Evolutionary conservation across 306 rosid species (phyloP), one percentile per base, ranked within the genome.

Genomic region (Crotalaria pallida): DNA sequence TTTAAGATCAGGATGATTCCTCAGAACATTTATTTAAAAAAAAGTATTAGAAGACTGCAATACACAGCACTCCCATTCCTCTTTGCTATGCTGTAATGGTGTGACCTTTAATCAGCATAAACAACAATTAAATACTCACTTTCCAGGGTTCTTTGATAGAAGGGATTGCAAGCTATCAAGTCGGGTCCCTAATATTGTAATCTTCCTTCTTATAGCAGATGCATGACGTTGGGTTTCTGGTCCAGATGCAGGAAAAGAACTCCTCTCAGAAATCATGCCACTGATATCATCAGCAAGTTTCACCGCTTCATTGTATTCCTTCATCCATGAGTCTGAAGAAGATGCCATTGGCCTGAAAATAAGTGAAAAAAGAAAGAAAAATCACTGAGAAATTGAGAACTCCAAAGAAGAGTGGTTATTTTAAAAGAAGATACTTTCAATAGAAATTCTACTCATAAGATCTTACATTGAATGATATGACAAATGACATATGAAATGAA

Each of bases 171-270:
- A 89, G 81, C 92, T 91, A 81, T 95, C 99, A 69, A 95, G 92
- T 77, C 99, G 84, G 41, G 97, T 91, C 80, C 96, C 97, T 71
- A 95, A 84, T 78, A 95, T 95, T 41, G 97, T 89, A 77, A 86
- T 91, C 82, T 95, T 95, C 85, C 99, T 89, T 79, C 99, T 88
- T 45, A 91, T 91, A 64, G 99, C 86, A 65, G 99, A 89, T 36
- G 84, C 88, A 76, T 95, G 91, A 11, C 97, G 96, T 82, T 95
- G 99, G 34, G 87, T 65, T 43, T 95, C 99, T 36, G 97, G 96
- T 57, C 99, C 99, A 38, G 97, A 82, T 52, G 88, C 52, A 6
- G 95, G 80, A 44, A 81, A 49, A 1, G 95, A 87, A 86, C 66
- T 84, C 44, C 87, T 78, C 51, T 87, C 97, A 58, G 97, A 86